Base-by-base conservation (phyloP, 352 stramenopile genomes). In the Globisporangium echinulatum region DNA sequence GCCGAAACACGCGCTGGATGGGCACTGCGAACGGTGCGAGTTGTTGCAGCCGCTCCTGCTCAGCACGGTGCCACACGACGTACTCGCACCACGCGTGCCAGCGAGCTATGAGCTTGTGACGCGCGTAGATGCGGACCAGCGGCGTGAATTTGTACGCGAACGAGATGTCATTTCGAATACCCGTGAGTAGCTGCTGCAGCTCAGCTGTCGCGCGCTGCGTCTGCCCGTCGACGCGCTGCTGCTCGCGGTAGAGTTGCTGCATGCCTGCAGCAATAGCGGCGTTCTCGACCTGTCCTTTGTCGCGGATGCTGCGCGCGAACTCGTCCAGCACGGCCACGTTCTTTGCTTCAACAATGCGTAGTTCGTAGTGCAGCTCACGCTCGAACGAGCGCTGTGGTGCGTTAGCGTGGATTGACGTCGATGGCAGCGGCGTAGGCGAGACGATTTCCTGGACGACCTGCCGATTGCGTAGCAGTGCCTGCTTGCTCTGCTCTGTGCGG, bases 71-170 rank as follows among this genome's bases (percentile, higher is more conserved):
- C 75, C 77, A 89, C 10, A 11, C 19, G 7, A 77, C 62, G 51
- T 75, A 88, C n/a, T 42, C 19, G 7, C 51, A 37, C 81, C 81
- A 91, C 14, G 56, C 44, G 3, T 25, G 25, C 76, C 75, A 82
- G 8, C 64, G 58, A 0, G 70, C 72, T 38, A 64, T 55, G 1
- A 74, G 52, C 64, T 83, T 75, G 46, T 73, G 68, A 4, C 68
- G 73, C 14, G 64, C 51, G 38, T 86, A 88, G 33, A 89, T 70
- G 57, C 79, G 77, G 47, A 82, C 78, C 2, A 86, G 62, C 15
- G 81, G 81, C 11, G 73, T 80, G 58, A 87, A 85, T 48, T 75
- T 87, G 71, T 82, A 75, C 62, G 80, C 61, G 58, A 75, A 68
- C 39, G 70, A 70, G 36, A 82, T 68, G 49, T 67, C 54, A 40